These are phyloP conservation scores for Dothideomycetes sp. DNA, from an alignment of 2,329 filamentous ascomycete genomes.

Conservation along the genomic window DNA sequence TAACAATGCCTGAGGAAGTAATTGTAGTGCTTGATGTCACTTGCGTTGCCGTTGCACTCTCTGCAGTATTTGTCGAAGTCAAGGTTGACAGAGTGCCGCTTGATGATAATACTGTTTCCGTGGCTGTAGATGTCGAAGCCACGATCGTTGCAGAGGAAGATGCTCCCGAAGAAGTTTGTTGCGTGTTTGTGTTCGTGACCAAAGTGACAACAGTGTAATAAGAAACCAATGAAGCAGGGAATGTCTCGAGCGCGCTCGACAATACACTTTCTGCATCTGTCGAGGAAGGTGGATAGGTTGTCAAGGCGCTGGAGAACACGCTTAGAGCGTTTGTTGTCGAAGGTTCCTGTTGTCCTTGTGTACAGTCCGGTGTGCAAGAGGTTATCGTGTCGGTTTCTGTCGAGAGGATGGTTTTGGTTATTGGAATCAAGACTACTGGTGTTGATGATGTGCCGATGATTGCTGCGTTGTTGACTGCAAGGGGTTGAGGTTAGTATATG, in stretches of 20 bases:
- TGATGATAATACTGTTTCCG: background rate
- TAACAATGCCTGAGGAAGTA: background rate
- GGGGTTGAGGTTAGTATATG: background rate
- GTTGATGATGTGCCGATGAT: constrained; percentile 12
- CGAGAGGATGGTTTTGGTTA: constrained; percentile 9
- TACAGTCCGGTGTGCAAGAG: no score
- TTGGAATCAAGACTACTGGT: constrained; percentile 15
- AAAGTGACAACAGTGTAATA: constrained; percentile 1
- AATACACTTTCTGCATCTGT: constrained; percentile 16
- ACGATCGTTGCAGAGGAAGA: background rate
- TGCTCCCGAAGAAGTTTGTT: background rate
- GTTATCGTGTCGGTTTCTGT: constrained; percentile 14
- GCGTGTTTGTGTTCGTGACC: background rate
- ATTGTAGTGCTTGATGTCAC: background rate
- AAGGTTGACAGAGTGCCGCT: background rate
- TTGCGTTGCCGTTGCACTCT: background rate
- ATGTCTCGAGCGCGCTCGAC: constrained; percentile 12
- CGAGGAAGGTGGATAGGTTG: constrained; percentile 4
- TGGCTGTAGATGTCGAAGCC: background rate
- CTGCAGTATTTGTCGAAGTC: background rate
- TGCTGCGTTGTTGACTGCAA: constrained; percentile 49
- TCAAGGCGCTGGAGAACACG: background rate
- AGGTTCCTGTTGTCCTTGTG: no score
- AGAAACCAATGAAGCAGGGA: constrained; percentile 6
- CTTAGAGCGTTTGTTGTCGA: background rate